Conservation (phyloP, 2,329 filamentous ascomycete genomes). For the Penicillium capsulatum region DNA sequence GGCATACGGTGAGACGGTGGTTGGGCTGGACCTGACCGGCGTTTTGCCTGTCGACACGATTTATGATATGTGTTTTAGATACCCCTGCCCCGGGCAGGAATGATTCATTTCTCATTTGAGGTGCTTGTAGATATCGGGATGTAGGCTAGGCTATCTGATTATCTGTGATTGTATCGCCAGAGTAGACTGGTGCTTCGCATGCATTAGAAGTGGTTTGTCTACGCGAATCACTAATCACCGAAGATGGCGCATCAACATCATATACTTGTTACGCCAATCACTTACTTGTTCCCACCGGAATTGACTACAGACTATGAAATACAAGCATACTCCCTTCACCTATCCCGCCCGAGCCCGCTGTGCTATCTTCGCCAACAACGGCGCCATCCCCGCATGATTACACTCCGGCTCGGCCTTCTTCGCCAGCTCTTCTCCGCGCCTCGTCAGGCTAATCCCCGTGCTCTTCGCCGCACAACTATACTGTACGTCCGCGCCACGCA, state of each 20-base stretch:
- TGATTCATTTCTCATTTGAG: not conserved
- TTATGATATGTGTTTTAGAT: slow-evolving; percentile 7
- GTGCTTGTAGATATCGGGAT: too few species aligned
- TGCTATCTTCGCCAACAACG: slow-evolving; percentile 23
- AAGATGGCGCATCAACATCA: too few species aligned
- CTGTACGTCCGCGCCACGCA: slow-evolving; percentile 52
- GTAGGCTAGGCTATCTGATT: too few species aligned
- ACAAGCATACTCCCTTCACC: too few species aligned
- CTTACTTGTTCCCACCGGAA: too few species aligned
- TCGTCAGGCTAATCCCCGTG: slow-evolving; percentile 35
- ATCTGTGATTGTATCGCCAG: too few species aligned
- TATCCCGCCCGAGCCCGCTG: too few species aligned
- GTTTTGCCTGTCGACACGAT: slow-evolving; percentile 8
- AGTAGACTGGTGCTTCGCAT: too few species aligned
- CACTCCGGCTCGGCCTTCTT: slow-evolving; percentile 16
- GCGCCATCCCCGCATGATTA: slow-evolving; percentile 25
- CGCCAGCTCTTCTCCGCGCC: slow-evolving; percentile 18
- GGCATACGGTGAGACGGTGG: slow-evolving; percentile 3
- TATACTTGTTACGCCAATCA: too few species aligned
- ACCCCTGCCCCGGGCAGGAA: not conserved
- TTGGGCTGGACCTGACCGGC: slow-evolving; percentile 5
- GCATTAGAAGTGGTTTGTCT: too few species aligned
- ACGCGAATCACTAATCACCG: too few species aligned
- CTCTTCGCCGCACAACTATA: slow-evolving; percentile 48
- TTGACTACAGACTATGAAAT: too few species aligned